phyloP scores from a whole-genome alignment of 2,329 filamentous ascomycete species.

The Tolypocladium nubicola region DNA sequence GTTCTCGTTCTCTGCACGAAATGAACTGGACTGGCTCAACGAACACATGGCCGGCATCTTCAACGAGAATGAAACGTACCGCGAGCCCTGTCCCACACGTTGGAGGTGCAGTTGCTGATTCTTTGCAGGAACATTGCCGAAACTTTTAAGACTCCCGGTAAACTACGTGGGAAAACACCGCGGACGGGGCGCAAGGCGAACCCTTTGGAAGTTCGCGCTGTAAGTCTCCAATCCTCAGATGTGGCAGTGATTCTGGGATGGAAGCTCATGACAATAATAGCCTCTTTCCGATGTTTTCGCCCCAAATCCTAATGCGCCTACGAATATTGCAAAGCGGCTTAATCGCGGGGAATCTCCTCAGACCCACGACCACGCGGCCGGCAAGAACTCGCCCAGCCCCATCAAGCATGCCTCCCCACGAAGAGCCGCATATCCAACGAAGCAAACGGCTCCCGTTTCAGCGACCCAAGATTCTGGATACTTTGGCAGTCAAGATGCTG shows the following conservation, averaged over 20 bases:
- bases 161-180: conserved; percentile 72
- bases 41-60: conserved; percentile 97
- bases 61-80: conserved; percentile 71
- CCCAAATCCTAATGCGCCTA: conserved; percentile 40
- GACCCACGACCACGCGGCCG: conserved; percentile 44
- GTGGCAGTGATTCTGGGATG: neutral
- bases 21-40: conserved; percentile 96
- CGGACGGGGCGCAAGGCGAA: conserved; percentile 55
- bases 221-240: conserved; percentile 28
- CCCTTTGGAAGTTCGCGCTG: conserved; percentile 48
- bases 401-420: conserved; percentile 21
- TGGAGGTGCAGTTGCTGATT: conserved; percentile 3
- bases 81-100: conserved; percentile 7
- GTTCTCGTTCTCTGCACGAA: conserved; percentile 81
- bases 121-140: conserved; percentile 70
- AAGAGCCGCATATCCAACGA: conserved; percentile 18
- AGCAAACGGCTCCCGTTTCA: conserved; percentile 10
- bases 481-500: conserved; percentile 50
- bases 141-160: conserved; percentile 90
- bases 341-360: conserved; percentile 43
- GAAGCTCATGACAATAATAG: conserved; percentile 31
- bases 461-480: conserved; percentile 54
- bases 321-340: conserved; percentile 40
- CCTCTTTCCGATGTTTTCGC: conserved; percentile 51
- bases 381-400: conserved; percentile 20